phyloP scores from a whole-genome alignment of 2,329 filamentous ascomycete species.

The Periconia sp. region DNA sequence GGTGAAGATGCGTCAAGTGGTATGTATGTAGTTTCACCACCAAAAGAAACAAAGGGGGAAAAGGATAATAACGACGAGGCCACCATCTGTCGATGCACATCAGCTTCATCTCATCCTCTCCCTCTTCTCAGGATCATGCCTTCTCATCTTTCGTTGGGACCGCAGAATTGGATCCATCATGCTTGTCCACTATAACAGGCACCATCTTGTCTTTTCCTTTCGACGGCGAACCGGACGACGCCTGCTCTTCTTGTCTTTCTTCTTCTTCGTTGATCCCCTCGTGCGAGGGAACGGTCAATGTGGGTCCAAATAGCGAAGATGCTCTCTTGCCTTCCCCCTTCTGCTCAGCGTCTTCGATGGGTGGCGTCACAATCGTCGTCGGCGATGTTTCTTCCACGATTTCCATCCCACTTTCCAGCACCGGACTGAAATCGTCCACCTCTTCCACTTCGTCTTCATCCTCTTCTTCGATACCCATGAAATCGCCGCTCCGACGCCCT shows the following conservation, averaged over 20 bases:
- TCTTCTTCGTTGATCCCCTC: neutral
- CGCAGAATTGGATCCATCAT: neutral
- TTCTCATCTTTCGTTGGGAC: neutral
- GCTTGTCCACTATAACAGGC: neutral
- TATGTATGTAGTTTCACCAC: too few relatives aligned
- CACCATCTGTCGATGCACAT: too few relatives aligned
- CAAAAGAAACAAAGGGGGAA: neutral
- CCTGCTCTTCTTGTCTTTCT: neutral
- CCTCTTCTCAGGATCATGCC: neutral
- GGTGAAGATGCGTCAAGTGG: neutral
- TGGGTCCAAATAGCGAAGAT: neutral
- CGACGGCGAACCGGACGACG: neutral
- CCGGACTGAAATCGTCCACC: conserved; percentile 61
- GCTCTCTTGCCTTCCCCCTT: neutral
- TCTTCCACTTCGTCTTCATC: conserved; percentile 54
- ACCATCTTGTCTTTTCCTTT: neutral
- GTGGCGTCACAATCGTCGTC: neutral
- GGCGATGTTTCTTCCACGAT: conserved; percentile 28
- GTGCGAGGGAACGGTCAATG: neutral
- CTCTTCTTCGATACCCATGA: conserved; percentile 60
- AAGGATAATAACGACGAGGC: neutral
- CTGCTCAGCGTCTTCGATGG: neutral
- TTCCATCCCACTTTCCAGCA: conserved; percentile 38
- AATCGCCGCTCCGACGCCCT: conserved; percentile 71
- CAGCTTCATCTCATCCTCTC: neutral